A percentile compares a stretch with the other conserved stretches of the same genome.
phyloP scores from a whole-genome alignment of 1,139 yeast genomes.

The Suhomyces yuchorum region DNA sequence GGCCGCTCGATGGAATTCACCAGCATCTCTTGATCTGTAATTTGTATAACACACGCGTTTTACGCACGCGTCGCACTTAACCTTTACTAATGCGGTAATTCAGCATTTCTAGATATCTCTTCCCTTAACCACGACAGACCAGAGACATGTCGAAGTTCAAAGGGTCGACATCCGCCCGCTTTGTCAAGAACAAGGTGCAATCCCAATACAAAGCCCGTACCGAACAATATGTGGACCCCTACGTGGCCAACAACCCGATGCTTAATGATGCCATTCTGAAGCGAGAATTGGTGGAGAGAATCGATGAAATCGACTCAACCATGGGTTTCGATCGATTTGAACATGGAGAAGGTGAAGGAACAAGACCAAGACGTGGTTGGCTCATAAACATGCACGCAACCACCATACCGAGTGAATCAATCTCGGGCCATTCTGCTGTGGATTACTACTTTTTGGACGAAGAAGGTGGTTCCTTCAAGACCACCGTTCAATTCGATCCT shows the following conservation, averaged over 20 bases:
- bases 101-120: constrained; percentile 1
- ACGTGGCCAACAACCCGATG: constrained; percentile 42
- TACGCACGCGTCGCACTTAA: constrained; percentile 3
- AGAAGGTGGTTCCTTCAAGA: constrained; percentile 94
- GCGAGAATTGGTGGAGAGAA: constrained; percentile 50
- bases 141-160: constrained; percentile 25
- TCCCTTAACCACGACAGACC: not conserved
- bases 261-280: constrained; percentile 40
- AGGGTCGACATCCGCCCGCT: constrained; percentile 60
- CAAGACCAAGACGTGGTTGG: constrained; percentile 78
- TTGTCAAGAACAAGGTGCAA: constrained; percentile 46
- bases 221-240: constrained; percentile 23
- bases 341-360: constrained; percentile 54
- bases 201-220: constrained; percentile 20
- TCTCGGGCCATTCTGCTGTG: constrained; percentile 71
- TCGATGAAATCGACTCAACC: constrained; percentile 65
- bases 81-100: constrained; percentile 1
- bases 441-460: constrained; percentile 96
- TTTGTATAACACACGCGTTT: not conserved
- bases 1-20: no score
- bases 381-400: constrained; percentile 82
- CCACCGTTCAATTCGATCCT: constrained; percentile 82
- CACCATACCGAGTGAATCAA: constrained; percentile 54
- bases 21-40: no score
- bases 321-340: constrained; percentile 88